Conservation (phyloP, 768 basidiomycete species). For the Mycena capillaripes region DNA sequence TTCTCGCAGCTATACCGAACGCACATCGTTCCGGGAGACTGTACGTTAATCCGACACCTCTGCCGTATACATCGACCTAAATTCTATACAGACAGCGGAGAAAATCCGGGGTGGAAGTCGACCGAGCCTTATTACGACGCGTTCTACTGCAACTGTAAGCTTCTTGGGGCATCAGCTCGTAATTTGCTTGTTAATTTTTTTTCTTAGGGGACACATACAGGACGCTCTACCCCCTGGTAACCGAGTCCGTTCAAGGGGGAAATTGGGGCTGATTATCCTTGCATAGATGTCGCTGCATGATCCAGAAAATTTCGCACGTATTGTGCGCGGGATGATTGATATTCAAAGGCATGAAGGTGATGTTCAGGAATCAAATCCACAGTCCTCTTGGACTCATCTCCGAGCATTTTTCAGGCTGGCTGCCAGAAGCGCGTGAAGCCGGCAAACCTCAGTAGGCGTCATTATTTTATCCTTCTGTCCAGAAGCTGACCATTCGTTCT, state of each 20-base stretch:
- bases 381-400: not conserved
- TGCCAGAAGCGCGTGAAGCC: conserved; percentile 66
- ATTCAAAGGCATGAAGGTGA: conserved; percentile 76
- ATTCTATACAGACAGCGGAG: conserved; percentile 63
- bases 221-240: conserved; percentile 67
- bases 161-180: not conserved
- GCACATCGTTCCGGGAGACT: conserved; percentile 76
- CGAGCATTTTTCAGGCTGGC: conserved; percentile 61
- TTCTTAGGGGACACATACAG: conserved; percentile 69
- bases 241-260: not conserved
- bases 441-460: conserved; percentile 67
- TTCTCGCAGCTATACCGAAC: conserved; percentile 65
- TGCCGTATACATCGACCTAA: not conserved
- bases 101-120: conserved; percentile 76
- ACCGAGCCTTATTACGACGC: conserved; percentile 78
- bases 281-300: conserved; percentile 70
- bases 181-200: not conserved
- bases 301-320: conserved; percentile 68
- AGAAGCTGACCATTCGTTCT: not conserved
- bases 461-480: conserved; percentile 41
- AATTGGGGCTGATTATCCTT: not conserved
- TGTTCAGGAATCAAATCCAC: no score
- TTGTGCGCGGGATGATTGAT: conserved; percentile 76
- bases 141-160: conserved; percentile 75
- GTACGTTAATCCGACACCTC: conserved; percentile 48